phyloP scores from a whole-genome alignment of 1,139 yeast genomes.

The Meyerozyma athensensis region DNA sequence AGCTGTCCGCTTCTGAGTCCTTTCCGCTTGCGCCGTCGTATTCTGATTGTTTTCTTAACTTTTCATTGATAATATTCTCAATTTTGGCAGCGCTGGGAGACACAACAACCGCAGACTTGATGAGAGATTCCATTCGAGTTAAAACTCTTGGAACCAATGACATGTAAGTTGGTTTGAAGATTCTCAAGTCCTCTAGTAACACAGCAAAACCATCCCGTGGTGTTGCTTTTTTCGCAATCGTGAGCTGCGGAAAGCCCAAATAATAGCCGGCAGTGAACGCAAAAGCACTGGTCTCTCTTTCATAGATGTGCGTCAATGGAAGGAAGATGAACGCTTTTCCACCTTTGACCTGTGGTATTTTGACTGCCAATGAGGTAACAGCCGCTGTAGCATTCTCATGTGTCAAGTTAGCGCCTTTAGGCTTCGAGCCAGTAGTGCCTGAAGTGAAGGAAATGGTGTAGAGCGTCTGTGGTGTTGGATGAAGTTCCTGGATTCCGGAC shows the following conservation, averaged over 20 bases:
- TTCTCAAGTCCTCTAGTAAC: slow-evolving; percentile 24
- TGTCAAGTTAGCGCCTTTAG: slow-evolving; percentile 36
- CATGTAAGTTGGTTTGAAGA: slow-evolving; percentile 29
- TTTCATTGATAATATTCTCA: slow-evolving; percentile 12
- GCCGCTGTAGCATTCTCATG: slow-evolving; percentile 29
- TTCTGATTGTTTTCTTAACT: slow-evolving; percentile 9
- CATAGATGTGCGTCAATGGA: slow-evolving; percentile 41
- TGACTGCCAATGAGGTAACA: slow-evolving; percentile 14
- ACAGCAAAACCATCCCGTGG: slow-evolving; percentile 12
- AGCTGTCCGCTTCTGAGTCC: slow-evolving; percentile 8
- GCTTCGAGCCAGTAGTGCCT: slow-evolving; percentile 39
- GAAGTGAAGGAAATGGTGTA: slow-evolving; percentile 39
- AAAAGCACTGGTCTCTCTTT: slow-evolving; percentile 29
- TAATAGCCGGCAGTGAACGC: slow-evolving; percentile 31
- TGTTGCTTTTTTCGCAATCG: slow-evolving; percentile 4
- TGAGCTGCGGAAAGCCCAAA: slow-evolving; percentile 40
- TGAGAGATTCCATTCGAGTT: slow-evolving; percentile 28
- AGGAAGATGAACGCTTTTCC: slow-evolving; percentile 23
- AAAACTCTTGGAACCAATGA: slow-evolving; percentile 38
- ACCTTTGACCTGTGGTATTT: slow-evolving; percentile 10
- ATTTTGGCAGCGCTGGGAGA: slow-evolving; percentile 6
- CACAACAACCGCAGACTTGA: slow-evolving; percentile 11
- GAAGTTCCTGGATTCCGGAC: slow-evolving; percentile 13
- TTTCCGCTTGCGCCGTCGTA: slow-evolving; percentile 12
- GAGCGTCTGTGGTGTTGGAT: slow-evolving; percentile 26